Conservation (phyloP, 208 protist genomes). For the Leishmania martiniquensis region DNA sequence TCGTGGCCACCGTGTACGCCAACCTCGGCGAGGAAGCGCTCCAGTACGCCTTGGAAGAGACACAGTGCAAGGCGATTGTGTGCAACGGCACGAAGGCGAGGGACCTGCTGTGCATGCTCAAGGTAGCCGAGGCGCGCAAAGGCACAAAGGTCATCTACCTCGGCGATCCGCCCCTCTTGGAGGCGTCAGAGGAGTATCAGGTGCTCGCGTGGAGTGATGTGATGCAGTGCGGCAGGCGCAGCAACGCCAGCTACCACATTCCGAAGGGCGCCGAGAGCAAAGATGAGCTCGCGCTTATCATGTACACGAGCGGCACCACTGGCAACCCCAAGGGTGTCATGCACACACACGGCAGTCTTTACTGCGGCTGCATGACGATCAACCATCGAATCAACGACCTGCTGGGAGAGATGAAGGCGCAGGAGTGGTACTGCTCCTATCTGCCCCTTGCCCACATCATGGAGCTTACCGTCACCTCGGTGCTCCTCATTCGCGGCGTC, state of each 20-base stretch:
- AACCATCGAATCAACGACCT: conserved; percentile 48
- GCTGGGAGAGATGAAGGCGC: conserved; percentile 45
- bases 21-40: conserved; percentile 87
- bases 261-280: conserved; percentile 34
- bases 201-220: conserved; percentile 63
- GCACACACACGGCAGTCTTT: conserved; percentile 81
- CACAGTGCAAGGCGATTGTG: conserved; percentile 66
- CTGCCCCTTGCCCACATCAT: conserved; percentile 94
- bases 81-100: conserved; percentile 67
- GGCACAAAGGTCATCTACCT: conserved; percentile 64
- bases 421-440: conserved; percentile 89
- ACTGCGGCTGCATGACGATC: conserved; percentile 54
- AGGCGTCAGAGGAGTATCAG: conserved; percentile 38
- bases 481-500: conserved; percentile 69
- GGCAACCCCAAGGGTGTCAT: conserved; percentile 91
- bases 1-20: conserved; percentile 82
- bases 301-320: conserved; percentile 93
- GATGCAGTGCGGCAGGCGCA: conserved; percentile 48
- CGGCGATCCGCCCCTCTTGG: conserved; percentile 45
- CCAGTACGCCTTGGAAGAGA: conserved; percentile 72
- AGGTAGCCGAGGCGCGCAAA: conserved; percentile 13
- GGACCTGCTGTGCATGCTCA: conserved; percentile 56
- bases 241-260: conserved; percentile 28
- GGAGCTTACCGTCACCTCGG: conserved; percentile 72
- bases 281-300: conserved; percentile 76